These are phyloP conservation scores for Hypoxylon sp. DNA, from an alignment of 2,329 filamentous ascomycete genomes.

Conservation along the genomic window DNA sequence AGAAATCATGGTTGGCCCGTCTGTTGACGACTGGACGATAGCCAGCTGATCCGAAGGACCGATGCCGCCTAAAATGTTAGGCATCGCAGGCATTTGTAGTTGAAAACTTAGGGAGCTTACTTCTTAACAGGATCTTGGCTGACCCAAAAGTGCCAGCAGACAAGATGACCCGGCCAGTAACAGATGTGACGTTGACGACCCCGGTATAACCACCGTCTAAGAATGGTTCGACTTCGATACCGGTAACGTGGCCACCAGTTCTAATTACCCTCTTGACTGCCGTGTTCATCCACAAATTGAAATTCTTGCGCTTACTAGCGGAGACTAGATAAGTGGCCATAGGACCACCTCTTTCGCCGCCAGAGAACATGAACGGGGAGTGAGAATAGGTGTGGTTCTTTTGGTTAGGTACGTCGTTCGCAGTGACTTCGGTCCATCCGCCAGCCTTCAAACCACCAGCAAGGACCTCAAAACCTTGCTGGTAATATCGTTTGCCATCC, in stretches of 20 bases:
- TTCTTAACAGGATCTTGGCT: constrained; percentile 76
- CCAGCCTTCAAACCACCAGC: constrained; percentile 69
- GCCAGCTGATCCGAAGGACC: constrained; percentile 73
- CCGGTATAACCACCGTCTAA: constrained; percentile 69
- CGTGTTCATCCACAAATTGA: constrained; percentile 76
- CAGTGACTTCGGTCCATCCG: constrained; percentile 74
- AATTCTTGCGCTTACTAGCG: constrained; percentile 72
- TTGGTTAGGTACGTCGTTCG: constrained; percentile 70
- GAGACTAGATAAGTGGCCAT: constrained; percentile 79
- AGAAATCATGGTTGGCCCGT: constrained; percentile 66
- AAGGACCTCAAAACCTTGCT: constrained; percentile 75
- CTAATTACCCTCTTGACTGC: constrained; percentile 77
- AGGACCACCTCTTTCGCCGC: constrained; percentile 78
- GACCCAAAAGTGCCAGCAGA: constrained; percentile 79
- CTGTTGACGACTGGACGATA: constrained; percentile 64
- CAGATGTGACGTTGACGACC: constrained; percentile 70
- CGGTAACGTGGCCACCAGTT: constrained; percentile 72
- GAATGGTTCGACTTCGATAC: constrained; percentile 75
- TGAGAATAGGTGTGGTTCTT: constrained; percentile 77
- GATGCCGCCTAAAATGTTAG: constrained; percentile 63
- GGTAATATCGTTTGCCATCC: constrained; percentile 77
- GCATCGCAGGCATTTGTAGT: background rate
- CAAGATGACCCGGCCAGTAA: constrained; percentile 75
- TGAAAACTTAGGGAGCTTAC: constrained; percentile 54
- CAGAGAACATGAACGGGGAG: constrained; percentile 76